phyloP scores from a whole-genome alignment of 1,284 basidiomycete species.

The Malassezia obtusa region DNA sequence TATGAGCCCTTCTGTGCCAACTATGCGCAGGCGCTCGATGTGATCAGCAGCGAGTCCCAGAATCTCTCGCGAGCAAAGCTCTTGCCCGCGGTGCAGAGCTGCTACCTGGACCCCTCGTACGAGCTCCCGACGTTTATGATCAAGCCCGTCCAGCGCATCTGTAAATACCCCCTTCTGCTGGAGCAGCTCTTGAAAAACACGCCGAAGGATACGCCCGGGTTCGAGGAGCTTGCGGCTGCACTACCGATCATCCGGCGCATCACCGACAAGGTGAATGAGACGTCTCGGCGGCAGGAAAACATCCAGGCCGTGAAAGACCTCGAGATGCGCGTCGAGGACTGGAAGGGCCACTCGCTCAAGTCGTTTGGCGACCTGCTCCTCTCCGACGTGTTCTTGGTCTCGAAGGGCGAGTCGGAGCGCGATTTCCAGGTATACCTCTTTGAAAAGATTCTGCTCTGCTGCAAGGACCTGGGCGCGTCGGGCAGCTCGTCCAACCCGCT shows the following conservation, averaged over 20 bases:
- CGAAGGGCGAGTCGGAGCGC: constrained; percentile 88
- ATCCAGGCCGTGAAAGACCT: constrained; percentile 77
- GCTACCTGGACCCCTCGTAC: constrained; percentile 50
- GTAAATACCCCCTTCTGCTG: constrained; percentile 64
- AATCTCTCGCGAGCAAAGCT: constrained; percentile 28
- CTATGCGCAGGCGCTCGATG: constrained; percentile 60
- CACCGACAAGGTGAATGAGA: constrained; percentile 92
- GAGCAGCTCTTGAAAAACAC: constrained; percentile 58
- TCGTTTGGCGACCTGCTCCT: constrained; percentile 87
- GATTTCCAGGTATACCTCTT: constrained; percentile 99
- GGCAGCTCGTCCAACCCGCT: constrained; percentile 45
- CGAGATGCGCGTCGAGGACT: constrained; percentile 84
- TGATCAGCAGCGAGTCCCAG: constrained; percentile 55
- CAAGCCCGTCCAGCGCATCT: constrained; percentile 67
- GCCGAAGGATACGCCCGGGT: constrained; percentile 42
- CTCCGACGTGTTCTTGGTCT: constrained; percentile 89
- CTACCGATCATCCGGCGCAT: constrained; percentile 80
- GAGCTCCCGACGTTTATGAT: constrained; percentile 79
- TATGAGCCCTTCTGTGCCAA: constrained; percentile 98
- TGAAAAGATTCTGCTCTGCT: constrained; percentile 96
- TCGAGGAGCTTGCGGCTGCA: constrained; percentile 73
- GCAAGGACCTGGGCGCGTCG: constrained; percentile 67
- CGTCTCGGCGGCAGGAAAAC: constrained; percentile 71
- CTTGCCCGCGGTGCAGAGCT: constrained; percentile 34
- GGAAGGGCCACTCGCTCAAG: constrained; percentile 93